Conservation (phyloP, 805 yeast species). For the Nakazawaea anatomiae region DNA sequence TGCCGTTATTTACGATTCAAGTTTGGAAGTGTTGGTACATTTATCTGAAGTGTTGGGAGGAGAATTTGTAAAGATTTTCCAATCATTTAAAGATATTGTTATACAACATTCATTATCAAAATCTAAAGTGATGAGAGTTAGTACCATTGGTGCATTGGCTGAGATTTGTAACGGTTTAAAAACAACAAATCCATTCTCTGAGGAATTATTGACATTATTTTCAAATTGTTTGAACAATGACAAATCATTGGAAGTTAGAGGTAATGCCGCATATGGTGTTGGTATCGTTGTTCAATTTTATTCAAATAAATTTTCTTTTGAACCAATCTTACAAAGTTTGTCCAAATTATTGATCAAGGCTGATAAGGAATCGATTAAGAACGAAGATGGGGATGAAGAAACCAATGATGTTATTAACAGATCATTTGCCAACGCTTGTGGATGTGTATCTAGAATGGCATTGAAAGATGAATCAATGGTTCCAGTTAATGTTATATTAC, state of each 20-base stretch:
- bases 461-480: constrained; percentile 64
- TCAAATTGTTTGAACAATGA: constrained; percentile 64
- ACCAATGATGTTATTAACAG: constrained; percentile 74
- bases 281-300: constrained; percentile 63
- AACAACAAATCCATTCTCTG: constrained; percentile 55
- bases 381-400: constrained; percentile 69
- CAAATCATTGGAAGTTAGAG: constrained; percentile 81
- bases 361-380: constrained; percentile 57
- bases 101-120: constrained; percentile 52
- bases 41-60: constrained; percentile 72
- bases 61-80: constrained; percentile 69
- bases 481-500: constrained; percentile 73
- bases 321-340: constrained; percentile 58
- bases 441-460: constrained; percentile 92
- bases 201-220: constrained; percentile 68
- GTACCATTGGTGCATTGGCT: constrained; percentile 85
- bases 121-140: constrained; percentile 61
- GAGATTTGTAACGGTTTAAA: constrained; percentile 80
- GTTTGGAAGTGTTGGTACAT: constrained; percentile 78
- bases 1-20: constrained; percentile 75
- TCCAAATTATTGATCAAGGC: constrained; percentile 74
- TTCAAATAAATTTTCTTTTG: constrained; percentile 45
- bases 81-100: constrained; percentile 62
- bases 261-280: constrained; percentile 94
- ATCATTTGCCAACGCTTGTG: constrained; percentile 90